A percentile compares a stretch with the other conserved stretches of the same genome.
Evolutionary conservation across 2,329 filamentous ascomycete genomes (phyloP).

Genomic region (Fusarium robinianum): DNA sequence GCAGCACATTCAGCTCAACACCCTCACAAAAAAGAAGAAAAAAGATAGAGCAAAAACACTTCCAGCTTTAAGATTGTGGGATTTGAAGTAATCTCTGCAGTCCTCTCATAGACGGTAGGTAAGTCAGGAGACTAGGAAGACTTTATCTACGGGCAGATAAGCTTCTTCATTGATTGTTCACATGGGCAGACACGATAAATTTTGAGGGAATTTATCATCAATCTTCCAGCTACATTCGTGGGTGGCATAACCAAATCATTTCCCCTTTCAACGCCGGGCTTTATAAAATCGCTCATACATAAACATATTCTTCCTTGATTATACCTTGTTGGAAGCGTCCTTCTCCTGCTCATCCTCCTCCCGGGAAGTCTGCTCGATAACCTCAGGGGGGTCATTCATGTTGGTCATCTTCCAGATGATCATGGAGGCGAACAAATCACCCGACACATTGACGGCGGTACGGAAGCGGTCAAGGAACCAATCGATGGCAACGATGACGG

Average conservation of each 20-base stretch:
- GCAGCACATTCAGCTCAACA: too few relatives aligned
- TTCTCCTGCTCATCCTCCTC: constrained; percentile 17
- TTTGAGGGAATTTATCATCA: neutral
- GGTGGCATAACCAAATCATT: neutral
- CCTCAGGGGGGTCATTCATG: constrained; percentile 29
- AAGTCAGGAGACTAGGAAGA: too few relatives aligned
- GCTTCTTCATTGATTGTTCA: too few relatives aligned
- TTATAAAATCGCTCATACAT: constrained; percentile 7
- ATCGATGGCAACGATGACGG: constrained; percentile 57
- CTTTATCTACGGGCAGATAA: too few relatives aligned
- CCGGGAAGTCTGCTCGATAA: constrained; percentile 22
- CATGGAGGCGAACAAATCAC: constrained; percentile 48
- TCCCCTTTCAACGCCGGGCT: constrained; percentile 17
- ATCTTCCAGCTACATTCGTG: neutral
- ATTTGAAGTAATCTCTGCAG: too few relatives aligned
- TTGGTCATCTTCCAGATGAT: constrained; percentile 35
- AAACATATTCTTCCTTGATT: neutral
- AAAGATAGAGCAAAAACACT: too few relatives aligned
- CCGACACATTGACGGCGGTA: constrained; percentile 55
- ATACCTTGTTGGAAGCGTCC: constrained; percentile 30
- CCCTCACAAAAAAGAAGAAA: too few relatives aligned
- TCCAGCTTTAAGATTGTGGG: too few relatives aligned
- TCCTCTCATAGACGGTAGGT: too few relatives aligned
- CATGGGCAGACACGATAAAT: neutral
- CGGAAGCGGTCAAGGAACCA: constrained; percentile 62